phyloP scores from a whole-genome alignment of 139 green algal species.

The Chlamydomonas sp. region DNA sequence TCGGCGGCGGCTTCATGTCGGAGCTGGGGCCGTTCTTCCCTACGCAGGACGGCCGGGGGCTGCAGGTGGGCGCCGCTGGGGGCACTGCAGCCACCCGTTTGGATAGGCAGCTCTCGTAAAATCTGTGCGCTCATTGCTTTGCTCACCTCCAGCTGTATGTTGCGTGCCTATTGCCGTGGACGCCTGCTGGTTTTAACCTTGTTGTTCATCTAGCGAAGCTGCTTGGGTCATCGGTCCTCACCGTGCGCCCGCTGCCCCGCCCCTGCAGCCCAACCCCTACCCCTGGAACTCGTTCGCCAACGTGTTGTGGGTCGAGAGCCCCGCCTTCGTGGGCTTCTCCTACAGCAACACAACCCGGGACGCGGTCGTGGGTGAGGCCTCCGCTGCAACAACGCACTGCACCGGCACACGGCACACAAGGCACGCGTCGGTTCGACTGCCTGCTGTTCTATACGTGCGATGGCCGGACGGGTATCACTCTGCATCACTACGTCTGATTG shows the following conservation, averaged over 20 bases:
- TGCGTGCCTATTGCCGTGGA: no score
- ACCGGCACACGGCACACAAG: no score
- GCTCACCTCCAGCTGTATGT: not conserved
- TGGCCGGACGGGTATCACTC: not conserved
- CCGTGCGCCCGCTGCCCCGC: not conserved
- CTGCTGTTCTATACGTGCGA: not conserved
- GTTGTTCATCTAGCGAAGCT: no score
- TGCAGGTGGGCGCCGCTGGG: constrained; percentile 36
- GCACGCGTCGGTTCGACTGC: no score
- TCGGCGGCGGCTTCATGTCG: constrained; percentile 85
- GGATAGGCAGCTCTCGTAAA: no score
- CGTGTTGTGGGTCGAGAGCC: constrained; percentile 85
- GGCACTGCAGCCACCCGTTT: not conserved
- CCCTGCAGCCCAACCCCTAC: constrained; percentile 70
- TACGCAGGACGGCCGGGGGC: constrained; percentile 27
- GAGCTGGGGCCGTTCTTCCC: constrained; percentile 90
- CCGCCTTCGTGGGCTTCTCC: constrained; percentile 87
- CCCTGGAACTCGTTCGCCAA: constrained; percentile 80
- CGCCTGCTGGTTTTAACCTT: no score
- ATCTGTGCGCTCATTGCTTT: not conserved
- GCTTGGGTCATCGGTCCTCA: no score
- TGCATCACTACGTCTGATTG: not conserved
- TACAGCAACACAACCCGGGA: constrained; percentile 83
- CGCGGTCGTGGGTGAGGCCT: constrained; percentile 58
- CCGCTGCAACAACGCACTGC: no score